Conservation (phyloP, 352 stramenopile species). For the Pythium pyrilobum region DNA sequence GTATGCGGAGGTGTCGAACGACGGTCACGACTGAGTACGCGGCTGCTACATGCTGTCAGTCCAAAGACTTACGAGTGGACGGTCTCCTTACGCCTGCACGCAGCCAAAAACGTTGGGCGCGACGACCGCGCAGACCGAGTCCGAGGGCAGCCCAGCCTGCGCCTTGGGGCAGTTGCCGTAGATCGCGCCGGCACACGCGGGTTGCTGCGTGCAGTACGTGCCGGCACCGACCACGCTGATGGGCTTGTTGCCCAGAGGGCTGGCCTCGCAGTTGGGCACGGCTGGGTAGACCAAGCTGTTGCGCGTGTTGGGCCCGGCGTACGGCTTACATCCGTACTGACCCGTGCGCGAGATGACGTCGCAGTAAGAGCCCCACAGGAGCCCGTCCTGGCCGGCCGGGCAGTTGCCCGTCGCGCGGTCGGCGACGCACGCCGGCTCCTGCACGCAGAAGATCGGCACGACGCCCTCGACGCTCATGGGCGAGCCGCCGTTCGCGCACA, state of each 20-base stretch:
- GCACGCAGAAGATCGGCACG: conserved; percentile 6
- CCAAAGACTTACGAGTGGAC: no score
- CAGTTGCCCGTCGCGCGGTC: conserved; percentile 5
- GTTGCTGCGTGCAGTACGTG: conserved; percentile 8
- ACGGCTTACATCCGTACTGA: conserved; percentile 13
- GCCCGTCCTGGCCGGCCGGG: background rate
- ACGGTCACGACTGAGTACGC: no score
- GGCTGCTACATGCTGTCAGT: no score
- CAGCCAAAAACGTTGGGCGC: conserved; percentile 11
- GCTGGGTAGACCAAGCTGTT: conserved; percentile 7
- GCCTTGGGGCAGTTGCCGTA: conserved; percentile 12
- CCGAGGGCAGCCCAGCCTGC: background rate
- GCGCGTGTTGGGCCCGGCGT: conserved; percentile 7
- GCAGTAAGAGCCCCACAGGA: conserved; percentile 13
- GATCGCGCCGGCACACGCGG: conserved; percentile 9
- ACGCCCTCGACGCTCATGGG: conserved; percentile 17
- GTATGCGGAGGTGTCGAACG: no score
- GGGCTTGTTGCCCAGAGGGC: conserved; percentile 1
- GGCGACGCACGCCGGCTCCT: conserved; percentile 11
- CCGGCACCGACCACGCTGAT: conserved; percentile 10
- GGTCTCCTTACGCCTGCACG: background rate
- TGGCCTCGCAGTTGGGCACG: conserved; percentile 7
- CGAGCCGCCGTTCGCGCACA: background rate
- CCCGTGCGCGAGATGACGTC: conserved; percentile 10
- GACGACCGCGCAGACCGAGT: conserved; percentile 6